Evolutionary conservation across 371 early-diverging fungal species (phyloP), one percentile per base, ranked within the genome.

Genomic region (Phascolomyces articulosus): DNA sequence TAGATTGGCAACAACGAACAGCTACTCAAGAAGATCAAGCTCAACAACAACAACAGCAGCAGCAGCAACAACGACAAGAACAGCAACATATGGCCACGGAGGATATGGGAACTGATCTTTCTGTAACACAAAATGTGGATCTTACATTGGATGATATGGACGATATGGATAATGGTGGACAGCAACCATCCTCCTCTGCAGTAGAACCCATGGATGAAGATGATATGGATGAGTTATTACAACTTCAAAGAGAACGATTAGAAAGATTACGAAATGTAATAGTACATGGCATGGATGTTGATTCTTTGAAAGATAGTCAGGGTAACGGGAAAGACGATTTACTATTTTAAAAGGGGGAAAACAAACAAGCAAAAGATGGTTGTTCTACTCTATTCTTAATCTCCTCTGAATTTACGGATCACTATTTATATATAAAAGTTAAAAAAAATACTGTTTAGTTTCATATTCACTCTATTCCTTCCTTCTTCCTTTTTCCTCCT

Each of bases 211-310:
- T 23, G 49, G 74, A 76, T 53, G 73, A 76, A 40, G 77, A 69
- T 6, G 81, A 78, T 44, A 80, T 80, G 78, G 81, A 80, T 20
- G 77, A 80, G 28, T 28, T 80, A n/a, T 55, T 78, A 10, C 74
- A 78, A 51, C 62, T 77, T n/a, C 82, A 82, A 65, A 69, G 68
- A 27, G 79, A 79, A 60, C 73, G 82, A 18, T 41, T 82, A 41
- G 82, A 79, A 15, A 27, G 79, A 34, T 61, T 82, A 40, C 69
- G 74, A 34, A 79, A 74, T 31, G 78, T 82, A 6, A 68, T 82
- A 27, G 68, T 82, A 10, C 64, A 77, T 38, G 78, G 82, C 10
- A 70, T 79, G 63, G 82, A 82, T 62, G 82, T 75, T 0, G 78
- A 79, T 9, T 54, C 63, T 15, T 73, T 74, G 4, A 76, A 77